A percentile compares a stretch with the other conserved stretches of the same genome.
Evolutionary conservation across 192 early-diverging fungal species (phyloP).

Genomic region (Podila clonocystis): DNA sequence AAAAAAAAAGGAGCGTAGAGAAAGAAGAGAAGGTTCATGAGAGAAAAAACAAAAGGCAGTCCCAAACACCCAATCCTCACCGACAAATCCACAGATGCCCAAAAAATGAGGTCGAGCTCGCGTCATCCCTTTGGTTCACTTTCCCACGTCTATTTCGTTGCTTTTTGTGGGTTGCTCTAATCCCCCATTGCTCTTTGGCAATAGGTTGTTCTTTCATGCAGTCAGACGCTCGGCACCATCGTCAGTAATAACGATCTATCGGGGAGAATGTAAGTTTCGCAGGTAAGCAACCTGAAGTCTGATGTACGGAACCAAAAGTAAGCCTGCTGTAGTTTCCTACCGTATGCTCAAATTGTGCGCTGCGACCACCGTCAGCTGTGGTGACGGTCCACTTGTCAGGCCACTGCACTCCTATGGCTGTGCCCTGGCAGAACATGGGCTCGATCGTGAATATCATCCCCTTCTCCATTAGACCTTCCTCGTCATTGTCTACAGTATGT

Average conservation of each 20-base stretch:
- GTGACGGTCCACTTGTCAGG: slow-evolving; percentile 89
- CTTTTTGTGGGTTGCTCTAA: no score
- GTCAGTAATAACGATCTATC: slow-evolving; percentile 67
- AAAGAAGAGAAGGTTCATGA: no score
- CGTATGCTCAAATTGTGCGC: slow-evolving; percentile 92
- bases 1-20: slow-evolving; percentile 2
- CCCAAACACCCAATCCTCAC: no score
- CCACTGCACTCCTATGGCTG: slow-evolving; percentile 74
- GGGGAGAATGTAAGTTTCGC: neutral
- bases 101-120: no score
- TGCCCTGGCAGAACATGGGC: slow-evolving; percentile 86
- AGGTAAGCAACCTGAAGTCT: neutral
- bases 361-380: slow-evolving; percentile 81
- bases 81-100: no score
- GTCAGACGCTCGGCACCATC: slow-evolving; percentile 78
- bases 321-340: slow-evolving; percentile 12
- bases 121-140: no score
- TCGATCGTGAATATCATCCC: slow-evolving; percentile 94
- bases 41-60: slow-evolving; percentile 5
- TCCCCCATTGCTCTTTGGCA: neutral
- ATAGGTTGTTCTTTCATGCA: neutral
- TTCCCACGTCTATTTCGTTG: no score
- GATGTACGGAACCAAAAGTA: neutral
- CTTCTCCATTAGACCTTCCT: slow-evolving; percentile 73
- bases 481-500: slow-evolving; percentile 63